Evolutionary conservation across 2,329 filamentous ascomycete species (phyloP).

Genomic region (Colletotrichum sp.): DNA sequence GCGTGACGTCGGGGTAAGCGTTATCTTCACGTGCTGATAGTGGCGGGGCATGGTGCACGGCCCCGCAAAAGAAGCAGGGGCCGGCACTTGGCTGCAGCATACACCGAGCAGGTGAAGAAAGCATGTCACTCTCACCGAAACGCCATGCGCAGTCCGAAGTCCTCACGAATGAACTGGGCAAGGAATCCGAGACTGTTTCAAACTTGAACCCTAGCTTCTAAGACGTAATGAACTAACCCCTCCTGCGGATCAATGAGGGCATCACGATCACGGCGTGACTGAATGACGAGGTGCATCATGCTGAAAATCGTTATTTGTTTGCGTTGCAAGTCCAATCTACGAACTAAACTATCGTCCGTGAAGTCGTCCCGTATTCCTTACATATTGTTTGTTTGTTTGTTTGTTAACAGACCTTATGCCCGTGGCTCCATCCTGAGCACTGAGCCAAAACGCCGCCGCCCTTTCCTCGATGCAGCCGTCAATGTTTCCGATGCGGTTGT

Average conservation of each 20-base stretch:
- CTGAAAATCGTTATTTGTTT: background rate
- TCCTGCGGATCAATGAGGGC: background rate
- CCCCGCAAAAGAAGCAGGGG: background rate
- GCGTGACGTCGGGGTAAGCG: background rate
- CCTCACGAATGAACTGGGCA: background rate
- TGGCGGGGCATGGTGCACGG: background rate
- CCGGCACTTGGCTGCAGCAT: background rate
- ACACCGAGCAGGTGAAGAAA: background rate
- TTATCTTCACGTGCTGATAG: constrained; percentile 15
- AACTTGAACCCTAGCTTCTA: background rate
- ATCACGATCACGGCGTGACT: background rate
- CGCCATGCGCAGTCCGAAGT: background rate
- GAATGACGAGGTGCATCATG: background rate
- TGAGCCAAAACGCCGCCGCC: constrained; percentile 1
- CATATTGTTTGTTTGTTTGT: background rate
- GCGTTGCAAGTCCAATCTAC: background rate
- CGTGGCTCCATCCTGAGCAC: background rate
- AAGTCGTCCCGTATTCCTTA: background rate
- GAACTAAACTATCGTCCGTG: background rate
- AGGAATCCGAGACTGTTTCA: constrained; percentile 1
- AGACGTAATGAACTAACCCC: background rate
- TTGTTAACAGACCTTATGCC: background rate
- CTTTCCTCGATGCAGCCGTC: background rate
- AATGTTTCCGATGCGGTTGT: background rate
- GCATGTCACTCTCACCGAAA: background rate